Evolutionary conservation across 2,329 filamentous ascomycete species (phyloP).

Genomic region (Fusarium scirpi): DNA sequence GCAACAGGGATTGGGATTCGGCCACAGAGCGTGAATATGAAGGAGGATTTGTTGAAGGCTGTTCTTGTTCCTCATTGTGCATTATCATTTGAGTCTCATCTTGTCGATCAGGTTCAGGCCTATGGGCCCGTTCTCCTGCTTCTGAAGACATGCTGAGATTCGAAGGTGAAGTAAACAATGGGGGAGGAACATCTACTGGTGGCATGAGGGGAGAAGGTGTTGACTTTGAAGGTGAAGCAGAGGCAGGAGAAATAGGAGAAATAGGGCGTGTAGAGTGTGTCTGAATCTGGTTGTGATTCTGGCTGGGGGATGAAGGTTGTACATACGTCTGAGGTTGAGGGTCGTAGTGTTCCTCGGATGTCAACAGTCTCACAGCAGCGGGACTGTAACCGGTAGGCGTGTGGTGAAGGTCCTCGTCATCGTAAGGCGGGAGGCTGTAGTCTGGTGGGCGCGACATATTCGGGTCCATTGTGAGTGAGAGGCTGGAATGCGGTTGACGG

Average conservation of each 20-base stretch:
- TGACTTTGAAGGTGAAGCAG: conserved; percentile 26
- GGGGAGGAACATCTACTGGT: conserved; percentile 32
- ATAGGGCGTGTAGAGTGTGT: conserved; percentile 8
- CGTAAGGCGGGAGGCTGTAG: conserved; percentile 68
- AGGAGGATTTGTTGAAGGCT: conserved; percentile 22
- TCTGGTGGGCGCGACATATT: conserved; percentile 66
- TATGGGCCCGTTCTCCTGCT: conserved; percentile 1
- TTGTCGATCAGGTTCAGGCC: conserved; percentile 11
- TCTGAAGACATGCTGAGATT: conserved; percentile 28
- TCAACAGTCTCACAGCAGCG: conserved; percentile 70
- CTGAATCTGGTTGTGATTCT: conserved; percentile 17
- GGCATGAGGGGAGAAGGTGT: conserved; percentile 23
- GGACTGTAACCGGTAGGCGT: conserved; percentile 61
- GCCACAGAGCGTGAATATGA: conserved; percentile 19
- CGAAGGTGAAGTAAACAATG: conserved; percentile 19
- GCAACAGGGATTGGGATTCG: conserved; percentile 31
- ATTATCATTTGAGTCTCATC: conserved; percentile 14
- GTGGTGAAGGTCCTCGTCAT: conserved; percentile 62
- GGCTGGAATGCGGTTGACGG: conserved; percentile 48
- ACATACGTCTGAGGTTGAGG: conserved; percentile 68
- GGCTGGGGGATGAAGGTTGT: conserved; percentile 42
- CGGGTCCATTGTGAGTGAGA: conserved; percentile 59
- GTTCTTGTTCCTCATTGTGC: conserved; percentile 7
- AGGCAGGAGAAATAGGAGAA: conserved; percentile 6
- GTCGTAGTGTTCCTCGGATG: conserved; percentile 68